Evolutionary conservation across 2,329 filamentous ascomycete genomes (phyloP).

Genomic region (Thelonectria rubi): DNA sequence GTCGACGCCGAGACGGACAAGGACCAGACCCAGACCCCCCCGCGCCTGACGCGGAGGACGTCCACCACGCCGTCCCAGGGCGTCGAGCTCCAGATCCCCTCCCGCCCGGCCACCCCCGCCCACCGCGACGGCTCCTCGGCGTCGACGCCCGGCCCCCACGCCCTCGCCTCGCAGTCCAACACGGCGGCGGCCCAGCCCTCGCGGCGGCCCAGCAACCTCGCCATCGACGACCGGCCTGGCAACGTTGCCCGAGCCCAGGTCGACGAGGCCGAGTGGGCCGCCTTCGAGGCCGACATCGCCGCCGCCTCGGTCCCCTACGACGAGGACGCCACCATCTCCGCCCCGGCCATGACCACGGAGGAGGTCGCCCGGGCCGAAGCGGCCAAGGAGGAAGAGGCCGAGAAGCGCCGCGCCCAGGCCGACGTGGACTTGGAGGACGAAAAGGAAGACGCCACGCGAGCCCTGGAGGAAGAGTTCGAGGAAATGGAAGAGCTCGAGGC

Average conservation of each 20-base stretch:
- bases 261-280: constrained; percentile 85
- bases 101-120: constrained; percentile 68
- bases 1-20: constrained; percentile 32
- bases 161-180: constrained; percentile 22
- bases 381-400: constrained; percentile 60
- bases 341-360: constrained; percentile 71
- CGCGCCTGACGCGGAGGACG: constrained; percentile 55
- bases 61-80: constrained; percentile 64
- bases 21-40: constrained; percentile 49
- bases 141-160: constrained; percentile 49
- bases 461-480: constrained; percentile 80
- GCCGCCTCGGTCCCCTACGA: constrained; percentile 50
- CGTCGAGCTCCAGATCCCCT: constrained; percentile 70
- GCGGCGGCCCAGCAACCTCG: constrained; percentile 38
- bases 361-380: constrained; percentile 66
- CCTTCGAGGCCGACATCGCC: constrained; percentile 85
- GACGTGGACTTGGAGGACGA: constrained; percentile 71
- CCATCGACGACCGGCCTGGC: constrained; percentile 30
- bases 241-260: constrained; percentile 42
- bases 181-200: constrained; percentile 33
- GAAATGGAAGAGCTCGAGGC: constrained; percentile 84
- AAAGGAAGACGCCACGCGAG: constrained; percentile 77
- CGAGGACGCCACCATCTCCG: constrained; percentile 70
- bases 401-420: constrained; percentile 61
- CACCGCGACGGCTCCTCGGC: constrained; percentile 53